phyloP scores from a whole-genome alignment of 495 filamentous ascomycete species.

The Cudoniella acicularis region DNA sequence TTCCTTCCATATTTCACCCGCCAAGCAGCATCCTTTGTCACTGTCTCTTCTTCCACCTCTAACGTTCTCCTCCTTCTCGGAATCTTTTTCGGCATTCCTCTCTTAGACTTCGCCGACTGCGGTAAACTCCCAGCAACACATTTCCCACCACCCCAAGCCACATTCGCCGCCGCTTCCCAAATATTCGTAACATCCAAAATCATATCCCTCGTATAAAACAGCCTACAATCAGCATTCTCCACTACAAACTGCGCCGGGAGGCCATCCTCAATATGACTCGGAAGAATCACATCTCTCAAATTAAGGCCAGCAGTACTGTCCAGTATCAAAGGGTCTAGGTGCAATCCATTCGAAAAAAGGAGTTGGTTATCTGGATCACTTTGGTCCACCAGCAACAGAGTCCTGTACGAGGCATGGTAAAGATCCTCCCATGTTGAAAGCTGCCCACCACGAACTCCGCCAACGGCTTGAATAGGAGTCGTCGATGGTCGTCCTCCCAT shows the following conservation, averaged over 20 bases:
- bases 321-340: no score
- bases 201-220: background rate
- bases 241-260: background rate
- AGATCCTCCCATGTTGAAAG: background rate
- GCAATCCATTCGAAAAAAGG: no score
- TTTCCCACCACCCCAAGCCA: background rate
- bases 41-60: background rate
- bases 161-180: background rate
- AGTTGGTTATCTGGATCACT: no score
- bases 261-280: constrained; percentile 14
- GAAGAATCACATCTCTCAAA: background rate
- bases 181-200: background rate
- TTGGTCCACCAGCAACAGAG: no score
- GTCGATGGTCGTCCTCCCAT: constrained; percentile 53
- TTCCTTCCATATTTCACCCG: background rate
- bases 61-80: background rate
- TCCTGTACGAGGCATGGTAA: no score
- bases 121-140: background rate
- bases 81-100: background rate
- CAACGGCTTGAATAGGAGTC: constrained; percentile 56
- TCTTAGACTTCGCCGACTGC: no score
- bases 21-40: background rate
- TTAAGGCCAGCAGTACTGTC: background rate
- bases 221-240: background rate
- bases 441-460: constrained; percentile 48